Evolutionary conservation across 202 grass and related monocot species (phyloP), one percentile per base, ranked within the genome.

Genomic region (Elaeis oleifera): DNA sequence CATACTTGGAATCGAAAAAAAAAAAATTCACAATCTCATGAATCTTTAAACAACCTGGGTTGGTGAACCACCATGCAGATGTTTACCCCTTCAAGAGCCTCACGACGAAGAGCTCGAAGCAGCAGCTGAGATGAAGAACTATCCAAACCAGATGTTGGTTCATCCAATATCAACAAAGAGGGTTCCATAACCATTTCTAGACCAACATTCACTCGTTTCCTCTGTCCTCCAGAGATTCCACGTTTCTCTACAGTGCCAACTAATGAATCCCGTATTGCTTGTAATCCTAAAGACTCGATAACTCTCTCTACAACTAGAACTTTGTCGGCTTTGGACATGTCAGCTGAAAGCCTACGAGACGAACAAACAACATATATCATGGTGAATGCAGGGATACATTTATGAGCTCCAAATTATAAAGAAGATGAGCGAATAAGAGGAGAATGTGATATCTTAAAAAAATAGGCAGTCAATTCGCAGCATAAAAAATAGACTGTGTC

Each of bases 151-250:
- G 90, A 90, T 60, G 90, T 95, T 3, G 90, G 90, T 65, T 95
- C 90, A 53, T 95, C 90, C 50, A 95, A 56, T 55, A 95, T 95
- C 74, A 95, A 56, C 2, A 95, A 78, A 0, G 90, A 87, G 29
- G 90, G 86, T 79, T 95, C 90, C 86, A 95, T 95, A 16, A 95
- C 90, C 90, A 95, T 95, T 67, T 97, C 94, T 1, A 97, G 79
- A 3, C 94, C 94, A 15, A 97, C 94, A 50, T 97, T 97, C 18
- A 97, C 94, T 69, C 94, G 59, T 62, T 97, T 97, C 62, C 79
- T 89, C 75, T 97, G 94, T 4, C 94, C 94, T 14, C 90, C 90
- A 5, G 90, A 95, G 69, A 95, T 95, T 50, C 90, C 90, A 26
- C 90, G 90, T 60, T 87, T 62, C 64, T 95, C 90, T 23, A 95